A percentile compares a stretch with the other conserved stretches of the same genome.
These are phyloP conservation scores for Blastobotrys elegans DNA, from an alignment of 1,139 yeast species.

Conservation along the genomic window DNA sequence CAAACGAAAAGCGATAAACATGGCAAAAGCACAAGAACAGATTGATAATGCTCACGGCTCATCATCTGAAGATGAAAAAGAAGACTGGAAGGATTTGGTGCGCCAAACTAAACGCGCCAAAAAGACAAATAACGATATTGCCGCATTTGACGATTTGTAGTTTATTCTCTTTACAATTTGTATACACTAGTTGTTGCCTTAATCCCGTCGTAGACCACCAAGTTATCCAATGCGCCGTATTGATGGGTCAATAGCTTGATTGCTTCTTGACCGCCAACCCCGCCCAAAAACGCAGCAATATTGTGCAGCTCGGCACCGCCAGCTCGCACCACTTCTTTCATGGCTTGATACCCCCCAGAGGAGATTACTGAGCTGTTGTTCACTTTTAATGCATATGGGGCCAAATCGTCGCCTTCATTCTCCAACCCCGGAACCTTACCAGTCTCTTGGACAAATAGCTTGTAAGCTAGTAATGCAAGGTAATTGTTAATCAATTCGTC, in stretches of 20 bases:
- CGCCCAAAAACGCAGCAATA: conserved; percentile 61
- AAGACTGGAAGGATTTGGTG: conserved; percentile 88
- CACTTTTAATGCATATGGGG: not conserved
- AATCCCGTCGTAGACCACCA: conserved; percentile 65
- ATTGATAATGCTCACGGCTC: conserved; percentile 28
- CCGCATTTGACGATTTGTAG: conserved; percentile 69
- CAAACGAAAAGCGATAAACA: conserved; percentile 58
- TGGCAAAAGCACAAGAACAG: conserved; percentile 41
- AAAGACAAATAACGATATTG: conserved; percentile 38
- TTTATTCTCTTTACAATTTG: conserved; percentile 40
- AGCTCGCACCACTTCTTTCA: conserved; percentile 32
- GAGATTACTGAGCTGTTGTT: not conserved
- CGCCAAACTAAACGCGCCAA: conserved; percentile 57
- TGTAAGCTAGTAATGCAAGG: conserved; percentile 26
- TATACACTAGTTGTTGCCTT: conserved; percentile 48
- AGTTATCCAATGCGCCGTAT: conserved; percentile 65
- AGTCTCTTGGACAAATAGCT: conserved; percentile 21
- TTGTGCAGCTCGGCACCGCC: conserved; percentile 44
- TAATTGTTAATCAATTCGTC: conserved; percentile 24
- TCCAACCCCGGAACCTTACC: conserved; percentile 14
- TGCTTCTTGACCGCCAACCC: conserved; percentile 68
- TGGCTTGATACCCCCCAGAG: not conserved
- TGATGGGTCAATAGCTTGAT: conserved; percentile 55
- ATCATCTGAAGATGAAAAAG: conserved; percentile 42
- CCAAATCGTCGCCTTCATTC: not conserved